Base-by-base conservation (phyloP, 2,329 filamentous ascomycete genomes). In the Arthroderma sp. region DNA sequence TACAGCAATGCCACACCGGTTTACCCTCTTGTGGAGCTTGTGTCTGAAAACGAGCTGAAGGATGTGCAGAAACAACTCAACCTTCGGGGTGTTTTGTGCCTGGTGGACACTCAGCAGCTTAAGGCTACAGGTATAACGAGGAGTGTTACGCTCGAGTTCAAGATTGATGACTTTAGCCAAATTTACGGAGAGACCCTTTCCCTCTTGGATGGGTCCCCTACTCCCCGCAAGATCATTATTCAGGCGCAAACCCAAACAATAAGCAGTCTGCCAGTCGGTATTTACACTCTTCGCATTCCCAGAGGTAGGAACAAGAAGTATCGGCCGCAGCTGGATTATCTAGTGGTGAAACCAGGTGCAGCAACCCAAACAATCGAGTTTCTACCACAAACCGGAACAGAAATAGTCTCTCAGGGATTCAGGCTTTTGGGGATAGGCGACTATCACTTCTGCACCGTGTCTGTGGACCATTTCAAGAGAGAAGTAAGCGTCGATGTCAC, bases 101-200 rank as follows among this genome's bases (percentile, higher is more conserved):
- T 42, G 28, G 40, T 42, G 5, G 27, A n/a, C n/a, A 32, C 27
- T 8, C 29, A 32, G 29, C 28, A 33, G 30, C 28, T 42, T 4
- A 9, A 7, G 29, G 28, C 22, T 4, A 42, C 27, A 7, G 40
- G 40, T 9, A 11, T 15, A 28, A 42, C 9, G 34, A 32, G 40
- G 7, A 11, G 27, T 6, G 40, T 42, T 32, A 42, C 30, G n/a
- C n/a, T 42, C n/a, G 29, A 42, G 5, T 11, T 42, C n/a, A 15
- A 42, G 27, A 42, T 42, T 27, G 40, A 42, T 9, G 29, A 42
- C 10, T 42, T 42, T 32, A 31, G 27, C 40, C 40, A 42, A 27
- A 42, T 42, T 11, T 42, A 42, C 11, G 40, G 40, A 32, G 30
- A 15, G 9, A 15, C n/a, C 30, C 15, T 42, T 6, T 27, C 6